Evolutionary conservation across 2,329 filamentous ascomycete species (phyloP).

Genomic region (Basipetospora chlamydospora): DNA sequence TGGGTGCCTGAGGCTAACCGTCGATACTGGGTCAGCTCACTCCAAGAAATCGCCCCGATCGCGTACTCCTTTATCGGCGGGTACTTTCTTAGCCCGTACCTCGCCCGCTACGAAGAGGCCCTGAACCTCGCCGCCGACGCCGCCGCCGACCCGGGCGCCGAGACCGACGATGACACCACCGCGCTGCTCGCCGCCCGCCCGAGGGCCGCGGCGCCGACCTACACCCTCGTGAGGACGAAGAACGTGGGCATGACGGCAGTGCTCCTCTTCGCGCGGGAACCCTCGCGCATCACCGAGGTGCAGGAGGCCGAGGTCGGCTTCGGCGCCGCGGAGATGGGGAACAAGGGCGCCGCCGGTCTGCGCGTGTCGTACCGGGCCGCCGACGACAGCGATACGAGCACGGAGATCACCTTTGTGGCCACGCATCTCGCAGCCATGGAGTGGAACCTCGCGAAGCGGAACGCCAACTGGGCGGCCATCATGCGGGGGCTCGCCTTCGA

Average conservation of each 20-base stretch:
- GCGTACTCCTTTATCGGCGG: slow-evolving; percentile 75
- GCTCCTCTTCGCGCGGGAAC: slow-evolving; percentile 64
- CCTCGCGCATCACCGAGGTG: slow-evolving; percentile 45
- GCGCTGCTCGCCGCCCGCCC: slow-evolving; percentile 17
- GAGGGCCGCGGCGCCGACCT: slow-evolving; percentile 20
- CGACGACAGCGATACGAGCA: slow-evolving; percentile 20
- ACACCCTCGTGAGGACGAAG: slow-evolving; percentile 54
- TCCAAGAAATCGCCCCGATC: slow-evolving; percentile 85
- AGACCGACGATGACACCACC: slow-evolving; percentile 9
- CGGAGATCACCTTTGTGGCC: slow-evolving; percentile 70
- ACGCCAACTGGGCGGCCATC: slow-evolving; percentile 78
- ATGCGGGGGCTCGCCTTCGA: slow-evolving; percentile 67
- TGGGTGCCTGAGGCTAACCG: too few species aligned
- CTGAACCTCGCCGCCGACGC: slow-evolving; percentile 49
- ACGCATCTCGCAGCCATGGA: slow-evolving; percentile 87
- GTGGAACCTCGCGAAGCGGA: slow-evolving; percentile 57
- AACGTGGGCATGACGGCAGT: slow-evolving; percentile 85
- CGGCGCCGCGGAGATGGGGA: slow-evolving; percentile 77
- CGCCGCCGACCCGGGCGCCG: slow-evolving; percentile 8
- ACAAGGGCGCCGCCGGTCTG: slow-evolving; percentile 83
- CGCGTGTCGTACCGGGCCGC: slow-evolving; percentile 44
- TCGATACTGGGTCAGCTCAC: too few species aligned
- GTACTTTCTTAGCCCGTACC: slow-evolving; percentile 62
- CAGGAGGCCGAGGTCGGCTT: slow-evolving; percentile 73
- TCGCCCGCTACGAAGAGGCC: slow-evolving; percentile 54